phyloP scores from a whole-genome alignment of 129 eudicot genomes.

The Tanacetum coccineum region DNA sequence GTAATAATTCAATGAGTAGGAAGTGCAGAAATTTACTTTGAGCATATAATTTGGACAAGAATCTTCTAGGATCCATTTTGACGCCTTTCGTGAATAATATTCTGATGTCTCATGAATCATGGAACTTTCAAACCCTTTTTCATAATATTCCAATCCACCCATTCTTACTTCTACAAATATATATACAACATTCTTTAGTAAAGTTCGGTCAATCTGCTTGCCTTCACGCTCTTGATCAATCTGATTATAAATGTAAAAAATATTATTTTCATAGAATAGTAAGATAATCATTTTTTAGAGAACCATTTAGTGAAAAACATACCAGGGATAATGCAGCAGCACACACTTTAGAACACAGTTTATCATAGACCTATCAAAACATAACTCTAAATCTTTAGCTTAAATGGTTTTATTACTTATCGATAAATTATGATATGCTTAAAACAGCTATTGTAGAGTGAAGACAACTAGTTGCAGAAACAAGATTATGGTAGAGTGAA shows the following conservation, averaged over 20 bases:
- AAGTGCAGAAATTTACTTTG: slow-evolving; percentile 36
- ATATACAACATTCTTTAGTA: slow-evolving; percentile 87
- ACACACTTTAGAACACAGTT: slow-evolving; percentile 69
- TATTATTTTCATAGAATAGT: background rate
- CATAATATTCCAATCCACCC: slow-evolving; percentile 85
- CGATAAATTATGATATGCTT: no score
- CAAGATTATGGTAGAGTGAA: no score
- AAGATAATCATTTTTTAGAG: background rate
- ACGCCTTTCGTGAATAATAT: slow-evolving; percentile 91
- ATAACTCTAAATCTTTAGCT: background rate
- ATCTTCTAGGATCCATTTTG: slow-evolving; percentile 86
- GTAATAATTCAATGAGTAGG: background rate
- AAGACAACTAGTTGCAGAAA: no score
- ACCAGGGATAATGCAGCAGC: slow-evolving; percentile 99
- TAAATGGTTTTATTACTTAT: no score
- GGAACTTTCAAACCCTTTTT: slow-evolving; percentile 77
- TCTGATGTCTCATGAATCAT: slow-evolving; percentile 77
- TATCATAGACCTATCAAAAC: slow-evolving; percentile 62
- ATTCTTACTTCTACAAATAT: slow-evolving; percentile 95
- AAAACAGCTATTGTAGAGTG: no score
- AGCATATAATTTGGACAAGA: slow-evolving; percentile 88
- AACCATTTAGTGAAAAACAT: slow-evolving; percentile 16
- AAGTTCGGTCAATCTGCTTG: slow-evolving; percentile 92
- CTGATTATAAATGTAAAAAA: slow-evolving; percentile 30
- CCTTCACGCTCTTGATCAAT: slow-evolving; percentile 98